Percentiles rank a stretch among this genome's conserved stretches.
These are phyloP conservation scores for Pseudotsuga menziesii DNA, from an alignment of 75 land plant species.

Conservation along the genomic window DNA sequence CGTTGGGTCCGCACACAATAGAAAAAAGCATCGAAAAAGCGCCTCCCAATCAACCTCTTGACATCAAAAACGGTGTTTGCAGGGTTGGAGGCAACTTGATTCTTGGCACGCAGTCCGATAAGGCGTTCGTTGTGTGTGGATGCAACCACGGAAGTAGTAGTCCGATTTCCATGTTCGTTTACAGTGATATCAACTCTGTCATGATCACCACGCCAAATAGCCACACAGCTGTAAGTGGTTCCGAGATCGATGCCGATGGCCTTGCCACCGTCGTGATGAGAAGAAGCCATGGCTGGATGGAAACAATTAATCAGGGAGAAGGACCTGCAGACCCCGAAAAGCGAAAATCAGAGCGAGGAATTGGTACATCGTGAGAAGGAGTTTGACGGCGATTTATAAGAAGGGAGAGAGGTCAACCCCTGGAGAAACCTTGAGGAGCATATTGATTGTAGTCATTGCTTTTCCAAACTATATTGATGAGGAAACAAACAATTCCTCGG, in stretches of 20 bases:
- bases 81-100: slow-evolving; percentile 39
- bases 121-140: slow-evolving; percentile 39
- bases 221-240: slow-evolving; percentile 46
- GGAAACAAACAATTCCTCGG: no score
- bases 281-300: no score
- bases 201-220: slow-evolving; percentile 44
- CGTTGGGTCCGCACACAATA: slow-evolving; percentile 10
- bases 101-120: slow-evolving; percentile 48
- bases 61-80: slow-evolving; percentile 48
- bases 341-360: no score
- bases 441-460: no score
- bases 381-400: no score
- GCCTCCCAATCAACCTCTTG: slow-evolving; percentile 36
- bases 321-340: no score
- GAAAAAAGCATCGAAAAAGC: slow-evolving; percentile 14
- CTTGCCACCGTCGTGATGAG: slow-evolving; percentile 8
- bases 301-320: no score
- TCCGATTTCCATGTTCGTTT: slow-evolving; percentile 45
- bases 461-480: no score
- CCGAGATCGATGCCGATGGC: slow-evolving; percentile 47
- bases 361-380: no score
- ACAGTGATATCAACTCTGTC: slow-evolving; percentile 34
- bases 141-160: slow-evolving; percentile 48
- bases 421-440: no score
- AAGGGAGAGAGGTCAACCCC: no score